A percentile compares a stretch with the other conserved stretches of the same genome.
These are phyloP conservation scores for Xerocomus potaroensis DNA, from an alignment of 768 basidiomycete genomes.

Conservation along the genomic window DNA sequence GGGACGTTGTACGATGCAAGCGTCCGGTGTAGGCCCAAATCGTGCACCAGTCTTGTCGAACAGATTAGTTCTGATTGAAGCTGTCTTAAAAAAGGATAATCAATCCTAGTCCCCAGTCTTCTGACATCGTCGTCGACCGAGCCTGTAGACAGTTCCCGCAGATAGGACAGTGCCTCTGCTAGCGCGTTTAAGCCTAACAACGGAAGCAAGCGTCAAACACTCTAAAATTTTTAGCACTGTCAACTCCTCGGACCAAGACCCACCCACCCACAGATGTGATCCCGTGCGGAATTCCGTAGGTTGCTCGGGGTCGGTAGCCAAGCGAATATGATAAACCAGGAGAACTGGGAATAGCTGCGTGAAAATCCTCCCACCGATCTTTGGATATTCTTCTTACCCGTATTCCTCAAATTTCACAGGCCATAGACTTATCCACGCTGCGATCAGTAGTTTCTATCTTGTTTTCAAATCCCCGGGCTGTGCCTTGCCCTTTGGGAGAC, in stretches of 20 bases:
- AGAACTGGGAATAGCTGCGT: slow-evolving; percentile 35
- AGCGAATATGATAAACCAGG: slow-evolving; percentile 75
- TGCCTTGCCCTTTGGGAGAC: slow-evolving; percentile 61
- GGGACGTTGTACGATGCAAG: slow-evolving; percentile 65
- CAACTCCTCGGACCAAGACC: slow-evolving; percentile 6
- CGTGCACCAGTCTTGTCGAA: slow-evolving; percentile 48
- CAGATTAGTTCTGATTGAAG: slow-evolving; percentile 4
- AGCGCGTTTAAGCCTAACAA: slow-evolving; percentile 56
- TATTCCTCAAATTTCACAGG: slow-evolving; percentile 55
- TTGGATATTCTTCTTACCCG: slow-evolving; percentile 33
- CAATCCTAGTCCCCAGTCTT: slow-evolving; percentile 50
- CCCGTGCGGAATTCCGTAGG: slow-evolving; percentile 75
- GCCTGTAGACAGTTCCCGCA: slow-evolving; percentile 57
- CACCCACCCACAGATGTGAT: slow-evolving; percentile 64
- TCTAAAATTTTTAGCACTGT: slow-evolving; percentile 21
- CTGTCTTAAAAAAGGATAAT: slow-evolving; percentile 30
- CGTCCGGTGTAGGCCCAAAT: slow-evolving; percentile 55
- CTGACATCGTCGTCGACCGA: slow-evolving; percentile 59
- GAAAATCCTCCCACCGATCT: not conserved
- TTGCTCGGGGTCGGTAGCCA: slow-evolving; percentile 69
- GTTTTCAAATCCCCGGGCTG: slow-evolving; percentile 51
- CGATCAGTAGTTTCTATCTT: slow-evolving; percentile 67
- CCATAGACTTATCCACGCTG: slow-evolving; percentile 81
- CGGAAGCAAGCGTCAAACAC: slow-evolving; percentile 70
- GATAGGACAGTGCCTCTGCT: slow-evolving; percentile 52